A percentile compares a stretch with the other conserved stretches of the same genome.
Evolutionary conservation across 257 asterid species (phyloP).

Genomic region (Solanum sejunctum): DNA sequence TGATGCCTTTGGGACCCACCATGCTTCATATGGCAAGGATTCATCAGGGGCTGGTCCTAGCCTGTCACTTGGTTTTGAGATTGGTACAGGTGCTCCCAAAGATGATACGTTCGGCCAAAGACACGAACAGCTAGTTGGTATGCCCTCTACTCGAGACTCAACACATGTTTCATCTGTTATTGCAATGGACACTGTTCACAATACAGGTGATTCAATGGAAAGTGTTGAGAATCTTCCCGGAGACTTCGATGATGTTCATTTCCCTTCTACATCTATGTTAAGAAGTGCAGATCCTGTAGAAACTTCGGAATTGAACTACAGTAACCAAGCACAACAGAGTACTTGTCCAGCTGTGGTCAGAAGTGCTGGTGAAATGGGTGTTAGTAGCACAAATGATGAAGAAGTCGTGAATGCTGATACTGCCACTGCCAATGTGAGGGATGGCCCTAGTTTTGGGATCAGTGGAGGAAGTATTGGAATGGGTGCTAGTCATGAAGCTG

Average conservation of each 20-base stretch:
- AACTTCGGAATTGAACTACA: constrained; percentile 85
- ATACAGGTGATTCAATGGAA: constrained; percentile 87
- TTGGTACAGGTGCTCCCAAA: constrained; percentile 41
- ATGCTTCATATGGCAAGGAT: constrained; percentile 35
- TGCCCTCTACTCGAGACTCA: constrained; percentile 61
- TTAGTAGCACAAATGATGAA: constrained; percentile 94
- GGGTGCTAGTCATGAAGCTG: constrained; percentile 99
- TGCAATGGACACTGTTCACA: constrained; percentile 90
- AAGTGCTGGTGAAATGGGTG: constrained; percentile 82
- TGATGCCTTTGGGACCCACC: constrained; percentile 26
- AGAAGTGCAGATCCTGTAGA: constrained; percentile 56
- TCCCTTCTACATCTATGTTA: constrained; percentile 63
- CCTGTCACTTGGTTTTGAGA: constrained; percentile 53
- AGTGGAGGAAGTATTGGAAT: constrained; percentile 99
- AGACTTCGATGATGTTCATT: constrained; percentile 58
- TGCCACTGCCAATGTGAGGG: constrained; percentile 68
- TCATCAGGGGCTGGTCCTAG: constrained; percentile 92
- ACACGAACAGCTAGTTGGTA: constrained; percentile 39
- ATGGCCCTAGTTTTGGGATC: constrained; percentile 80
- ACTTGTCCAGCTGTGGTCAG: constrained; percentile 66
- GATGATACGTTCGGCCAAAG: constrained; percentile 48
- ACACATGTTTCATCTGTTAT: constrained; percentile 79
- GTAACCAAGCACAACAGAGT: constrained; percentile 94
- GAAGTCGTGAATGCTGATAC: constrained; percentile 88
- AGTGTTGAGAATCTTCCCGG: constrained; percentile 91